Conservation (phyloP, 2,329 filamentous ascomycete species). For the Penicillium concentricum region DNA sequence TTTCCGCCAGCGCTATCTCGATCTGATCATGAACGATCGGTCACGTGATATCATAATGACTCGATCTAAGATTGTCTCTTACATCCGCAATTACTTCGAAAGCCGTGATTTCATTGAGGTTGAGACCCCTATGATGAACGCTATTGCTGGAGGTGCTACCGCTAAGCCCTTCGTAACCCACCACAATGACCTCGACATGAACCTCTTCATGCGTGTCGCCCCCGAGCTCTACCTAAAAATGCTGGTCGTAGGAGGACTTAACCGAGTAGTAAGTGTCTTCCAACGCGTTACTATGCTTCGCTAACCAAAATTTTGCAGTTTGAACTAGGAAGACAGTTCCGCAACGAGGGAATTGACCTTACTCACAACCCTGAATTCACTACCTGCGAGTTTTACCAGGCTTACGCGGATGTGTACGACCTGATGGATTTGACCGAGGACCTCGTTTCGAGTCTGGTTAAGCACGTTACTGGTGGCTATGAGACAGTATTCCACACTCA, state of each 20-base stretch:
- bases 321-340: conserved; percentile 92
- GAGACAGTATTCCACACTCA: conserved; percentile 84
- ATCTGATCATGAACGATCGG: conserved; percentile 93
- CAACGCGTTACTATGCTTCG: too few relatives aligned
- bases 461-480: conserved; percentile 82
- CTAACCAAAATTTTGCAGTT: conserved; percentile 37
- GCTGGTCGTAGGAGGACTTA: conserved; percentile 77
- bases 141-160: conserved; percentile 91
- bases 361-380: conserved; percentile 99
- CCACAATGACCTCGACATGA: conserved; percentile 93
- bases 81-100: conserved; percentile 86
- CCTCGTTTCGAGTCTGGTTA: conserved; percentile 83
- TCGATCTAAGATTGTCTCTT: conserved; percentile 82
- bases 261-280: background rate
- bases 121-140: conserved; percentile 96
- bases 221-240: conserved; percentile 97
- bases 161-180: conserved; percentile 93
- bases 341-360: conserved; percentile 86
- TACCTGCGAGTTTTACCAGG: conserved; percentile 95
- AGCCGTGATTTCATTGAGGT: conserved; percentile 87
- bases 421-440: conserved; percentile 90
- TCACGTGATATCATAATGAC: conserved; percentile 81
- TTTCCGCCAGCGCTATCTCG: conserved; percentile 89
- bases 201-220: conserved; percentile 91
- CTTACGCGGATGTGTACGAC: conserved; percentile 88